Evolutionary conservation across 208 protist genomes (phyloP).

Genomic region (Leishmania lainsoni): DNA sequence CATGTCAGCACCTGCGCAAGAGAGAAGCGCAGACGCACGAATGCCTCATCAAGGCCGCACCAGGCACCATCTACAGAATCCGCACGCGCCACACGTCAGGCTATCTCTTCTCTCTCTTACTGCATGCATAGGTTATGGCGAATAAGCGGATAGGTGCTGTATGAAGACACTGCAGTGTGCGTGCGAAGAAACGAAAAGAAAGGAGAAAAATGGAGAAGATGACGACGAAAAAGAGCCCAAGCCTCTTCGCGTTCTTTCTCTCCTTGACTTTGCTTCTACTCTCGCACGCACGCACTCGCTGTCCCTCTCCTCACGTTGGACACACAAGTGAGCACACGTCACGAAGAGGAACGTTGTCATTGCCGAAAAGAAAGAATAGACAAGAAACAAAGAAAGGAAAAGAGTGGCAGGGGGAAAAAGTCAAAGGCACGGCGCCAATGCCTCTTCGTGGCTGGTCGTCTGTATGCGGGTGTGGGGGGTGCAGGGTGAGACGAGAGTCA

Average conservation of each 20-base stretch:
- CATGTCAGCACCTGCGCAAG: neutral
- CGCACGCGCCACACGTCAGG: neutral
- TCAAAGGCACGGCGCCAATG: neutral
- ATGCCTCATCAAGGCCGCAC: neutral
- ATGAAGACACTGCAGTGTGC: neutral
- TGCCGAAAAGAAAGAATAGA: neutral
- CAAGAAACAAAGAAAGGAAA: neutral
- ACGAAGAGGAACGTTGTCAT: neutral
- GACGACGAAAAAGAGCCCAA: neutral
- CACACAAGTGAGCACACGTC: neutral
- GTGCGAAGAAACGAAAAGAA: neutral
- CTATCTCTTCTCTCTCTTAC: neutral
- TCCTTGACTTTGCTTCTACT: neutral
- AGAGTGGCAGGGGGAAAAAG: neutral
- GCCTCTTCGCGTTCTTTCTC: neutral
- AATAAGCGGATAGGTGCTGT: neutral
- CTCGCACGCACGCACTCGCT: neutral
- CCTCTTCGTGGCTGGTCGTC: neutral
- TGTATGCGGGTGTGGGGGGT: neutral
- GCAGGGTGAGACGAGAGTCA: neutral
- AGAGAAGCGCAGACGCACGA: neutral
- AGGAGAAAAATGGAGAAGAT: conserved; percentile 1
- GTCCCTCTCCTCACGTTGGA: neutral
- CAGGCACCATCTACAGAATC: neutral
- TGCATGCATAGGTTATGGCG: neutral